phyloP scores from a whole-genome alignment of 2,329 filamentous ascomycete species.

The Ceratocystis lukuohia region DNA sequence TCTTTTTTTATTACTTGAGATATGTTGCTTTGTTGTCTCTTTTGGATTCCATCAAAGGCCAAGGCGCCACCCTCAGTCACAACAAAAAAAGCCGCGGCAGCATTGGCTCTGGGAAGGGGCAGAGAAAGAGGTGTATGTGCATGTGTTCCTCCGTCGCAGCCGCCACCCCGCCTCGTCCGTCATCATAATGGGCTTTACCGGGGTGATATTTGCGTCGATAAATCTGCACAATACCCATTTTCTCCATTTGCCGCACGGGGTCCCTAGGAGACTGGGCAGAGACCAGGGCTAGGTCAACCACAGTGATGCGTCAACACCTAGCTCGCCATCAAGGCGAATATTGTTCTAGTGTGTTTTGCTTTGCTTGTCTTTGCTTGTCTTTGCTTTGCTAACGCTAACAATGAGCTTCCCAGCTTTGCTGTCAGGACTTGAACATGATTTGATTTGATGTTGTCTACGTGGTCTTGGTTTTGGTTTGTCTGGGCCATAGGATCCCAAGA shows the following conservation, averaged over 20 bases:
- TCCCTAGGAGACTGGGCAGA: background rate
- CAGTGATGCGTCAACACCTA: no score
- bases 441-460: background rate
- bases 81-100: background rate
- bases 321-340: no score
- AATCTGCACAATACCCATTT: background rate
- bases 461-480: background rate
- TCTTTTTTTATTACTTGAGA: no score
- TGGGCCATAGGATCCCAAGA: background rate
- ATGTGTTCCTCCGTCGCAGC: background rate
- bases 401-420: background rate
- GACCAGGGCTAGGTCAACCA: background rate
- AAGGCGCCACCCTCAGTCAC: no score
- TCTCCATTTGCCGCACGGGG: background rate
- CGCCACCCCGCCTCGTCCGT: background rate
- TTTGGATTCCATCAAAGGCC: no score
- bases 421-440: background rate
- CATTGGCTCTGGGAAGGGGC: background rate
- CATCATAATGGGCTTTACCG: background rate
- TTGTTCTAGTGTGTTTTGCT: no score
- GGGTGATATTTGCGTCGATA: background rate
- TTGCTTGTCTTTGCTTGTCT: no score
- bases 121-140: background rate
- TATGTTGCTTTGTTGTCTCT: no score
- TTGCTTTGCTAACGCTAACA: no score